phyloP scores from a whole-genome alignment of 495 filamentous ascomycete genomes.

The Neurospora sp. region DNA sequence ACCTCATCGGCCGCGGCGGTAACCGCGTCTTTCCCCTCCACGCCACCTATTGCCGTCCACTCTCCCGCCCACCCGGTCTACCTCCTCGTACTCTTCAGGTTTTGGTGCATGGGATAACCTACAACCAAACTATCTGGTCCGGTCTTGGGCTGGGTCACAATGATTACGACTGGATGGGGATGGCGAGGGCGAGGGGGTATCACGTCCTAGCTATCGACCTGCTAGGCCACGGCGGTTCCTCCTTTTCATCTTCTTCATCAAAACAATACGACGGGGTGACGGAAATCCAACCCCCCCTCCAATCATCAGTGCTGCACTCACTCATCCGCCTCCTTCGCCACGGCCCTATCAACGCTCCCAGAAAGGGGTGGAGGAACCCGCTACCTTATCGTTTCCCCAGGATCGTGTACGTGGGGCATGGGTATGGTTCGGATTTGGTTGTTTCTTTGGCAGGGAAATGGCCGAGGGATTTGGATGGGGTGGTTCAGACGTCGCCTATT shows the following conservation, averaged over 20 bases:
- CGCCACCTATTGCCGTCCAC: conserved; percentile 8
- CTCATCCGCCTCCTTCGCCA: neutral
- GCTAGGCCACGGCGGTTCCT: neutral
- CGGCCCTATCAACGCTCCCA: neutral
- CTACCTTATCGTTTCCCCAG: neutral
- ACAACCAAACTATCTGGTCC: conserved; percentile 11
- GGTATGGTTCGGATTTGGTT: too few relatives aligned
- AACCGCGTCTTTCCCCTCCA: neutral
- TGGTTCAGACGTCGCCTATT: neutral
- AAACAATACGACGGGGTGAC: neutral
- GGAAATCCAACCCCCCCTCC: neutral
- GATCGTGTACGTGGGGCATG: neutral
- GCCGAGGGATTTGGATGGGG: neutral
- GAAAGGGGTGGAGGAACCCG: neutral
- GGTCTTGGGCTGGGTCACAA: neutral
- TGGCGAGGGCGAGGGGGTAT: neutral
- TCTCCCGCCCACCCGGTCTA: neutral
- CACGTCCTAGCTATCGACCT: neutral
- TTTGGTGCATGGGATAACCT: conserved; percentile 15
- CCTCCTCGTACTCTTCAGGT: conserved; percentile 4
- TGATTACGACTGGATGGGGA: neutral
- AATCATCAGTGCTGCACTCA: accelerated
- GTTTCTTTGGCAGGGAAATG: too few relatives aligned
- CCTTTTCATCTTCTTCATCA: too few relatives aligned
- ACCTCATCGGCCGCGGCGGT: conserved; percentile 2